Percentiles rank a stretch among this genome's conserved stretches.
Evolutionary conservation across 176 grass and related monocot genomes (phyloP).

Genomic region (Cenchrus americanus): DNA sequence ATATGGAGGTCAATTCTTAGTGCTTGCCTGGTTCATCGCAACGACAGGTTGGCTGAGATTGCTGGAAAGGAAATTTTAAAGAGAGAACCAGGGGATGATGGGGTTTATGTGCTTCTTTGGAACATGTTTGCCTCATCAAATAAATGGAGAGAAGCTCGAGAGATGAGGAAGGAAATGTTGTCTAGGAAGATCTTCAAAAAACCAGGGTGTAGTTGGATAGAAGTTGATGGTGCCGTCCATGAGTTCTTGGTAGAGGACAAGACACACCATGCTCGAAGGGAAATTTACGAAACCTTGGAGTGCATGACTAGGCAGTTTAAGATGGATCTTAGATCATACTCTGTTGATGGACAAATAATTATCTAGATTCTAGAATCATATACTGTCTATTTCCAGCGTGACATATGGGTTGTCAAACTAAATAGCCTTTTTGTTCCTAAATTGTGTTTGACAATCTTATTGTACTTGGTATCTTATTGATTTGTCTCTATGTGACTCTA

Average conservation of each 20-base stretch:
- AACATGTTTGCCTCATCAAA: constrained; percentile 69
- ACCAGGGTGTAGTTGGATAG: constrained; percentile 75
- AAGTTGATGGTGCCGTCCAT: constrained; percentile 60
- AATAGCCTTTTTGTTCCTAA: background rate
- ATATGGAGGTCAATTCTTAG: constrained; percentile 78
- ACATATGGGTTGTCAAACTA: background rate
- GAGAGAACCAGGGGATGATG: constrained; percentile 64
- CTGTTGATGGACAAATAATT: constrained; percentile 26
- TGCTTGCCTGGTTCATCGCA: constrained; percentile 65
- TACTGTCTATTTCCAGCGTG: background rate
- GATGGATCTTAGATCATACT: background rate
- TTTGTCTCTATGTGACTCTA: background rate
- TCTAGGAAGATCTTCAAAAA: constrained; percentile 60
- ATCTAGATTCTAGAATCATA: constrained; percentile 21
- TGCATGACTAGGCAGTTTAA: constrained; percentile 49
- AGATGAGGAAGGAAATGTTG: constrained; percentile 66
- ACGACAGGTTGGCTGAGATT: constrained; percentile 64
- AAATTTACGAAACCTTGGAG: constrained; percentile 58
- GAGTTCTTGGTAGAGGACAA: constrained; percentile 73
- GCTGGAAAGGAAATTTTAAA: constrained; percentile 67
- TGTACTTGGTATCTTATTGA: background rate
- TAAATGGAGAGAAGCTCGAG: constrained; percentile 64
- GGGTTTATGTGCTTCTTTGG: constrained; percentile 73
- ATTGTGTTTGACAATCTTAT: background rate
- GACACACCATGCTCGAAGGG: constrained; percentile 51